Evolutionary conservation across 2,329 filamentous ascomycete species (phyloP).

Genomic region (Cordyceps cateniannulata): DNA sequence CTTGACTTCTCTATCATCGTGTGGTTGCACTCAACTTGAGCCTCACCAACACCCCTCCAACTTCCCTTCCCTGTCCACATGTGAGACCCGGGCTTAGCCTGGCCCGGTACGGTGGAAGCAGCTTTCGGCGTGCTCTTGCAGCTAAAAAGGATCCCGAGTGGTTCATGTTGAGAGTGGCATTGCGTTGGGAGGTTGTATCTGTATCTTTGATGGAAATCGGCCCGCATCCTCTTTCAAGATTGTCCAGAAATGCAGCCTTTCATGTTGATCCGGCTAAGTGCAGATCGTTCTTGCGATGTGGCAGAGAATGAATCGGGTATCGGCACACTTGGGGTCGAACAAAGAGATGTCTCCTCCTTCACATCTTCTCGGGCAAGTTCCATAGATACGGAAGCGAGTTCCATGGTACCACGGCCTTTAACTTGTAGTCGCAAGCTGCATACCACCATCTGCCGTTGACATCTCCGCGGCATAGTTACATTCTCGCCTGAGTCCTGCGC

Average conservation of each 20-base stretch:
- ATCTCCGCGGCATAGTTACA: neutral
- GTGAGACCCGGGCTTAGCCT: neutral
- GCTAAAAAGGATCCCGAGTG: neutral
- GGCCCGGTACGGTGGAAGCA: too few species aligned
- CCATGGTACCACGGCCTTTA: neutral
- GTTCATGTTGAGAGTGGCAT: too few species aligned
- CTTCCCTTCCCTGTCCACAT: neutral
- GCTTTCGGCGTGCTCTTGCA: neutral
- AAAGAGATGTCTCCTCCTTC: neutral
- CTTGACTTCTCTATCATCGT: neutral
- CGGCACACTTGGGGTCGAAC: neutral
- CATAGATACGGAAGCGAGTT: neutral
- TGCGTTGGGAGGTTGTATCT: too few species aligned
- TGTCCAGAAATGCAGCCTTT: neutral
- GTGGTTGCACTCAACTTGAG: neutral
- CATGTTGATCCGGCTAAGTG: neutral
- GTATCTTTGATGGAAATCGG: neutral
- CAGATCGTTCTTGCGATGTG: neutral
- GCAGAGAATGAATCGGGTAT: neutral
- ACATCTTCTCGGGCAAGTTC: neutral
- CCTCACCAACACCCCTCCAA: neutral
- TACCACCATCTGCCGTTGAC: neutral
- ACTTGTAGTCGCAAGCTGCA: neutral
- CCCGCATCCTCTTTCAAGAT: neutral
- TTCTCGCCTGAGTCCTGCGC: neutral